A percentile compares a stretch with the other conserved stretches of the same genome.
These are phyloP conservation scores for Rhizoclosmatium sp. DNA, from an alignment of 192 early-diverging fungal species.

Conservation along the genomic window DNA sequence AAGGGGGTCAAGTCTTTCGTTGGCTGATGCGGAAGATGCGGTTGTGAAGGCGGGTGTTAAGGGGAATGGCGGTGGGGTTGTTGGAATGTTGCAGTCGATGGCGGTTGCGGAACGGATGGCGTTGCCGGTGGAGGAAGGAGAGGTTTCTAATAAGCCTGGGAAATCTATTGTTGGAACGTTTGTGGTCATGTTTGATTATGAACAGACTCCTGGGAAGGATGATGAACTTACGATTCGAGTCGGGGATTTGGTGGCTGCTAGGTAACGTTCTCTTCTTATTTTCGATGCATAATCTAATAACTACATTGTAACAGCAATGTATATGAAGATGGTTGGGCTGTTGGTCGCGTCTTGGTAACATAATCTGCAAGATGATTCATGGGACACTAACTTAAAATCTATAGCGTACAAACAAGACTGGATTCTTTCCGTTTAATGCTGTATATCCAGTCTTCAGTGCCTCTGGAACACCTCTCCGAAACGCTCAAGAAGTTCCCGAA, in stretches of 20 bases:
- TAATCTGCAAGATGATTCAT: not conserved
- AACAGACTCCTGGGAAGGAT: constrained; percentile 22
- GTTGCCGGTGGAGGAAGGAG: not conserved
- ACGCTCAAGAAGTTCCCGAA: not conserved
- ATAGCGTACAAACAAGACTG: constrained; percentile 14
- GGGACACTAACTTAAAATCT: not conserved
- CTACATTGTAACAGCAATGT: constrained; percentile 25
- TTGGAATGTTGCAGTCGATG: not conserved
- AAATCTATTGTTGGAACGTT: constrained; percentile 32
- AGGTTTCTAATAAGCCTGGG: not conserved
- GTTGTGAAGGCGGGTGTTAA: constrained; percentile 1
- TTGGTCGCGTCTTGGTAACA: constrained; percentile 28
- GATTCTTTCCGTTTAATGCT: constrained; percentile 43
- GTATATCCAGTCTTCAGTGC: constrained; percentile 27
- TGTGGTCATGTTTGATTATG: constrained; percentile 40
- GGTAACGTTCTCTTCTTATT: constrained; percentile 1
- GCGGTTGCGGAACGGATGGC: not conserved
- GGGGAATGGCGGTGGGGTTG: constrained; percentile 17
- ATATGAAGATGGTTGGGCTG: constrained; percentile 42
- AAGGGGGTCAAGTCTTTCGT: constrained; percentile 1
- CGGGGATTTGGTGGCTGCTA: constrained; percentile 35
- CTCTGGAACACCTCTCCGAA: not conserved
- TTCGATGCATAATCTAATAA: not conserved
- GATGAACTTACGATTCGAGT: constrained; percentile 33
- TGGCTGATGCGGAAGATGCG: constrained; percentile 10